phyloP scores from a whole-genome alignment of 2,329 filamentous ascomycete genomes.

The Ophiostoma pallidulum region DNA sequence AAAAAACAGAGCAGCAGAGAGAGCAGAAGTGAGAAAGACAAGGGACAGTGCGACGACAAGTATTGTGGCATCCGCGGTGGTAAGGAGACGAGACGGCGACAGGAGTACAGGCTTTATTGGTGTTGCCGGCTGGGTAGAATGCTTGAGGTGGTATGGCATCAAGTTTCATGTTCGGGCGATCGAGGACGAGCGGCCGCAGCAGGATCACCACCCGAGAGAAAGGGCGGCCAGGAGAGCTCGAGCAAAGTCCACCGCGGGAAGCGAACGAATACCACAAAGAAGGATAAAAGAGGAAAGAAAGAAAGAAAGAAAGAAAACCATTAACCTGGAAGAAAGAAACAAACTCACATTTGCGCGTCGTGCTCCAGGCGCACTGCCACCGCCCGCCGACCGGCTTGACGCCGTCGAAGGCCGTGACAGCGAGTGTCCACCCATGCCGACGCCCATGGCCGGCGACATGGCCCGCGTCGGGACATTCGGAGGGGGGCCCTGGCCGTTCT shows the following conservation, averaged over 20 bases:
- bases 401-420: conserved; percentile 51
- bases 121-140: conserved; percentile 3
- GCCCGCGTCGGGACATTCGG: conserved; percentile 43
- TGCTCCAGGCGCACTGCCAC: conserved; percentile 30
- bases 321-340: no score
- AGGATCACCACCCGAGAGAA: conserved; percentile 1
- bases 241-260: neutral
- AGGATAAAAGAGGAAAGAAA: neutral
- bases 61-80: neutral
- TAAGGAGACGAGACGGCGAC: neutral
- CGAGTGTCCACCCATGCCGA: conserved; percentile 28
- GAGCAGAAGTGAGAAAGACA: neutral
- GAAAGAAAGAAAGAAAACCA: neutral
- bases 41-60: no score
- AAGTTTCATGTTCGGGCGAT: conserved; percentile 14
- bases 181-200: neutral
- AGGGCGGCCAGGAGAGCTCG: neutral
- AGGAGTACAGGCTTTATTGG: neutral
- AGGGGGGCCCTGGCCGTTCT: conserved; percentile 48
- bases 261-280: neutral
- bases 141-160: conserved; percentile 12
- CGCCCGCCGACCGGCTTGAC: conserved; percentile 47
- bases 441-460: conserved; percentile 49
- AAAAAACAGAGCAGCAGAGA: neutral
- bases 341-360: conserved; percentile 50